Percentiles rank a stretch among this genome's conserved stretches.
phyloP scores from a whole-genome alignment of 1,284 basidiomycete species.

The Pseudozyma sp. region DNA sequence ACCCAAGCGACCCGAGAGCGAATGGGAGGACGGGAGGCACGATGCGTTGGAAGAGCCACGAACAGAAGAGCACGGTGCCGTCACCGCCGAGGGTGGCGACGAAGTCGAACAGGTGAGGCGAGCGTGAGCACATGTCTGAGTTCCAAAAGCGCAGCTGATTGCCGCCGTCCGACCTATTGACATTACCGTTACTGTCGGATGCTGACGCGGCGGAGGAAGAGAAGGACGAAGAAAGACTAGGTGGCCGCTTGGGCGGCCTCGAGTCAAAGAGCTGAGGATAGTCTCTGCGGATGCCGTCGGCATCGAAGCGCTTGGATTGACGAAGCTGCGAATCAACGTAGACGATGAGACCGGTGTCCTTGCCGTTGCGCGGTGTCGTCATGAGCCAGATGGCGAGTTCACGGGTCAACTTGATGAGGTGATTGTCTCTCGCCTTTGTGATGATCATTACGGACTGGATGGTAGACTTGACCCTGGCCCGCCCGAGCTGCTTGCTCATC shows the following conservation, averaged over 20 bases:
- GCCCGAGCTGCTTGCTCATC: conserved; percentile 98
- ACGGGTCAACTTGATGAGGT: conserved; percentile 91
- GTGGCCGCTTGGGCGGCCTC: conserved; percentile 25
- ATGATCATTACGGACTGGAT: conserved; percentile 95
- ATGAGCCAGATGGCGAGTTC: conserved; percentile 78
- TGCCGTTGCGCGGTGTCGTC: conserved; percentile 54
- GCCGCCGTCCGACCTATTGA: conserved; percentile 72
- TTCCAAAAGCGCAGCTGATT: conserved; percentile 95
- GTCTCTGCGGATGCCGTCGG: conserved; percentile 83
- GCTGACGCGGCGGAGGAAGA: conserved; percentile 30
- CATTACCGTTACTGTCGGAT: conserved; percentile 30
- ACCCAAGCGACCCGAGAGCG: conserved; percentile 96
- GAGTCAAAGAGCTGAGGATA: conserved; percentile 86
- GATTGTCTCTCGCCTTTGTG: conserved; percentile 97
- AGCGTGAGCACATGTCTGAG: conserved; percentile 90
- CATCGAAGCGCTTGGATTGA: conserved; percentile 92
- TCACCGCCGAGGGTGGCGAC: conserved; percentile 96
- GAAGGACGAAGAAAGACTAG: conserved; percentile 39
- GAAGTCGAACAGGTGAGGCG: conserved; percentile 95
- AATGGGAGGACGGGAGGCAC: conserved; percentile 98
- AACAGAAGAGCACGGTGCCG: conserved; percentile 97
- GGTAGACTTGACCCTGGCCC: conserved; percentile 88
- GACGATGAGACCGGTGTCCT: conserved; percentile 60
- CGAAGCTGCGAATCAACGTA: conserved; percentile 97
- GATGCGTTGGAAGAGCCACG: conserved; percentile 98